phyloP scores from a whole-genome alignment of 129 eudicot species.

The Calendula officinalis region DNA sequence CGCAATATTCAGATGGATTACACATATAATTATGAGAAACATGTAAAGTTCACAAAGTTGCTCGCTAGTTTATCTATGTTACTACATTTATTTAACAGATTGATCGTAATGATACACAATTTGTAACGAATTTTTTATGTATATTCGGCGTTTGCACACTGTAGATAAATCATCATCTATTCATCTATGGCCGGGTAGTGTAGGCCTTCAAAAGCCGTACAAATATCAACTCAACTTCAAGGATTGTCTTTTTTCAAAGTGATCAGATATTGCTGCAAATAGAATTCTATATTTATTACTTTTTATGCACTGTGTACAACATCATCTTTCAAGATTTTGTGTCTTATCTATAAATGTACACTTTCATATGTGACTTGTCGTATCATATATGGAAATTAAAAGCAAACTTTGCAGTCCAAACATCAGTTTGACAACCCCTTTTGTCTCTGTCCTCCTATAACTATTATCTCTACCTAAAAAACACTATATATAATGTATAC shows the following conservation, averaged over 20 bases:
- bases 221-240: slow-evolving; percentile 30
- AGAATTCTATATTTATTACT: slow-evolving; percentile 29
- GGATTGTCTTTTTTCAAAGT: slow-evolving; percentile 23
- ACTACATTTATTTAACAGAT: too few species aligned
- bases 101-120: too few species aligned
- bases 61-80: too few species aligned
- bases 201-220: slow-evolving; percentile 26
- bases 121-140: neutral
- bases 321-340: slow-evolving; percentile 26
- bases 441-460: slow-evolving; percentile 17
- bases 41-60: too few species aligned
- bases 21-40: too few species aligned
- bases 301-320: slow-evolving; percentile 24
- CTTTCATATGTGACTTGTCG: slow-evolving; percentile 27
- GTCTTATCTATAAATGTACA: neutral
- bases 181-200: neutral
- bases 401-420: slow-evolving; percentile 21
- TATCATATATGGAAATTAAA: slow-evolving; percentile 13
- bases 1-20: too few species aligned
- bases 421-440: slow-evolving; percentile 32
- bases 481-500: neutral
- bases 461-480: slow-evolving; percentile 19
- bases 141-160: neutral
- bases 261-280: slow-evolving; percentile 29
- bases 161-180: slow-evolving; percentile 27